phyloP scores from a whole-genome alignment of 148 eudicot genomes.

The Rhododendron williamsianum region DNA sequence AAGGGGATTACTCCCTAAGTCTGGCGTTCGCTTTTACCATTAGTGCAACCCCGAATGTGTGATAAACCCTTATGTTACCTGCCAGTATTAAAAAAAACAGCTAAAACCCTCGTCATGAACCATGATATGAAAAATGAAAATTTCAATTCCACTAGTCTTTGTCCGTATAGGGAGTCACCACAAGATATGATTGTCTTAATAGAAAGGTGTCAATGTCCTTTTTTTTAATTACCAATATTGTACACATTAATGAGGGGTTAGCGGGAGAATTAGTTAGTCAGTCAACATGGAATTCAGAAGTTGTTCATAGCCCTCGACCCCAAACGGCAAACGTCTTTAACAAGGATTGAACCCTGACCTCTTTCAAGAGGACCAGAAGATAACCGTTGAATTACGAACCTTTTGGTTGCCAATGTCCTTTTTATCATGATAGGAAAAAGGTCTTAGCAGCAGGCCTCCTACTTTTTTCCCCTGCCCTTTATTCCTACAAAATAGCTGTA shows the following conservation, averaged over 20 bases:
- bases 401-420: background rate
- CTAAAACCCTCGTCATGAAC: background rate
- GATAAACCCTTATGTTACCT: background rate
- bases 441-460: background rate
- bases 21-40: too few relatives aligned
- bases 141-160: background rate
- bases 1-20: too few relatives aligned
- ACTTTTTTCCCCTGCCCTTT: background rate
- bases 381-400: too few relatives aligned
- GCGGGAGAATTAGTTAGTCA: too few relatives aligned
- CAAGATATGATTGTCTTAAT: background rate
- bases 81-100: background rate
- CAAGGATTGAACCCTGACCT: too few relatives aligned
- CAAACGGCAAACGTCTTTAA: too few relatives aligned
- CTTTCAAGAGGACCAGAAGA: too few relatives aligned
- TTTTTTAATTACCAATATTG: too few relatives aligned
- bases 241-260: too few relatives aligned
- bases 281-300: too few relatives aligned
- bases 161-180: background rate
- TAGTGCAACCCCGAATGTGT: too few relatives aligned
- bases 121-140: background rate
- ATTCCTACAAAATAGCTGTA: background rate
- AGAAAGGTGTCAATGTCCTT: background rate
- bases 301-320: too few relatives aligned
- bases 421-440: background rate